Base-by-base conservation (phyloP, 2,329 filamentous ascomycete genomes). In the Beauveria caledonica region DNA sequence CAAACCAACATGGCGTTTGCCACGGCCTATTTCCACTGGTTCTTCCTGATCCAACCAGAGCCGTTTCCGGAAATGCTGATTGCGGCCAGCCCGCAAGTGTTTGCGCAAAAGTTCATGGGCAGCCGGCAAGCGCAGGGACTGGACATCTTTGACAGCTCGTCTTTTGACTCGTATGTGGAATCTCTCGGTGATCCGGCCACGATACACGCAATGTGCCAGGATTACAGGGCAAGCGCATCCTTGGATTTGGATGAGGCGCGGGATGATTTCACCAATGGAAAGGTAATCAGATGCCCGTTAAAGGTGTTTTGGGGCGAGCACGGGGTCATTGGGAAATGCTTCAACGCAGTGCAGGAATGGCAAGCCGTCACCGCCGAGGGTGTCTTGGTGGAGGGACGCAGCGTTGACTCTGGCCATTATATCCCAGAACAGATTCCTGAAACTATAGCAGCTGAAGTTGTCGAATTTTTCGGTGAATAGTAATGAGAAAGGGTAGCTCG, bases 1-100 rank as follows among this genome's bases (percentile, higher is more conserved):
- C 69, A 74, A 17, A 76, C 75, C 3, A 63, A 76, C 51, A 63
- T 73, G 5, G 69, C 69, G 0, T 78, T 82, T 62, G 77, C 80
- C 1, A 73, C 72, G 39, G 73, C 75, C 0, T 84, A 83, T 67
- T 84, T 79, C 65, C 82, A 85, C 68, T 85, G 82, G 81, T 83
- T 82, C 58, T 78, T 85, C 63, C 73, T 85, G 23, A 80, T 83
- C 8, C 82, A 85, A 65, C 67, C 71, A 0, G 70, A 70, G 5
- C 78, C 82, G 0, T 74, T 84, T 5, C 81, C 78, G 0, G 81
- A 84, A 65, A 75, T 73, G 45, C 69, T 82, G 51, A 77, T 78
- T 63, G 69, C 69, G 0, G 68, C 66, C 0, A 67, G 71, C 25
- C 74, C 77, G 3, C 66, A 72, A 7, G 69, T 71, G 39, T 74